phyloP scores from a whole-genome alignment of 768 basidiomycete species.

The Cyclocybe aegerita region DNA sequence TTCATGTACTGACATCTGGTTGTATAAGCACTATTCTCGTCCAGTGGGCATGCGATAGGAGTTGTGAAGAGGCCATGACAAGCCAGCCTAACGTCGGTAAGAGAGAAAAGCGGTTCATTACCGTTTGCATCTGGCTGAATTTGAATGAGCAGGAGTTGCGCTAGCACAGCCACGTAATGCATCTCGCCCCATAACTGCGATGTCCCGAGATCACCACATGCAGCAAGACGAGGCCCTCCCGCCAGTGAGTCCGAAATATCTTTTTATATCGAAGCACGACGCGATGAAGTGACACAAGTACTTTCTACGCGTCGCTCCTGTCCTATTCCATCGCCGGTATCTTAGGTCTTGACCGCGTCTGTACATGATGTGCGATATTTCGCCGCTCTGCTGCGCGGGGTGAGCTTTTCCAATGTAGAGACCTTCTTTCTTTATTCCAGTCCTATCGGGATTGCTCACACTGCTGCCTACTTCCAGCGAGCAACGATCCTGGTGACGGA shows the following conservation, averaged over 20 bases:
- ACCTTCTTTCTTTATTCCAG: neutral
- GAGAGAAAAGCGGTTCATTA: too few relatives aligned
- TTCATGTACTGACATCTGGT: too few relatives aligned
- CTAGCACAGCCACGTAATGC: too few relatives aligned
- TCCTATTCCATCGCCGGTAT: neutral
- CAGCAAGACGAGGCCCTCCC: slow-evolving; percentile 16
- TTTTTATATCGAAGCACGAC: neutral
- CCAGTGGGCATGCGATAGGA: too few relatives aligned
- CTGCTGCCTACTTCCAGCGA: slow-evolving; percentile 41
- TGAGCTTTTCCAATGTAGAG: slow-evolving; percentile 78
- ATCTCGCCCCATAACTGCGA: too few relatives aligned
- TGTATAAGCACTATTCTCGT: too few relatives aligned
- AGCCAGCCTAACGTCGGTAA: too few relatives aligned
- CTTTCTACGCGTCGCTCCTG: neutral
- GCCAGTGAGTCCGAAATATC: slow-evolving; percentile 17
- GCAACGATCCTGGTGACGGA: slow-evolving; percentile 73
- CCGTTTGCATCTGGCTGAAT: too few relatives aligned
- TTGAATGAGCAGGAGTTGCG: too few relatives aligned
- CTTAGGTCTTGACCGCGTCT: slow-evolving; percentile 64
- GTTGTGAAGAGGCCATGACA: too few relatives aligned
- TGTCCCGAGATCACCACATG: slow-evolving; percentile 1
- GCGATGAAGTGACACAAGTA: slow-evolving; percentile 11
- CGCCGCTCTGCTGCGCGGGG: slow-evolving; percentile 73
- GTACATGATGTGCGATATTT: slow-evolving; percentile 84
- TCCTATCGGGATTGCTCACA: neutral